Evolutionary conservation across 257 asterid genomes (phyloP).

Genomic region (Fraxinus quadrangulata): DNA sequence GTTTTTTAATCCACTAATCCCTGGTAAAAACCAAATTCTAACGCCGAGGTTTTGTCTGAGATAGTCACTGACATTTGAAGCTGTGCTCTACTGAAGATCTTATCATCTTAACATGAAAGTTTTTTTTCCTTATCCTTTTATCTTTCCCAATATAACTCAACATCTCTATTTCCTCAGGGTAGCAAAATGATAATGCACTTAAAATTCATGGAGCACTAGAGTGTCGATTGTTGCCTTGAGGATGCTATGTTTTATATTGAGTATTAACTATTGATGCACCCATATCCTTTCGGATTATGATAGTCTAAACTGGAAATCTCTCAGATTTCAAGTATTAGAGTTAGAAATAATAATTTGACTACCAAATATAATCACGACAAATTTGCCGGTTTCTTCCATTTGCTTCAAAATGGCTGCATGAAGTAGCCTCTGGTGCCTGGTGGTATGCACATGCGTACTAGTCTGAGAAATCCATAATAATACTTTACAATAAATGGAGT

Average conservation of each 20-base stretch:
- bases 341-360: neutral
- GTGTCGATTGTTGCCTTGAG: neutral
- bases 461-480: slow-evolving; percentile 2
- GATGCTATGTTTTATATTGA: neutral
- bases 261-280: neutral
- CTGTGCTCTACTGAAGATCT: neutral
- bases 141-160: neutral
- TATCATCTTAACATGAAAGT: neutral
- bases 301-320: neutral
- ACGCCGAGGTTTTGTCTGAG: neutral
- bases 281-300: neutral
- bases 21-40: neutral
- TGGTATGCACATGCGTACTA: neutral
- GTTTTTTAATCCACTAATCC: neutral
- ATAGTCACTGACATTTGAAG: neutral
- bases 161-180: neutral
- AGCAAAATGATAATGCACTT: neutral
- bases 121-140: neutral
- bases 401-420: neutral
- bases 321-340: neutral
- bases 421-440: slow-evolving; percentile 1
- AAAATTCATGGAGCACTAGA: neutral
- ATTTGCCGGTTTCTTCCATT: neutral
- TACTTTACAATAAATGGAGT: neutral
- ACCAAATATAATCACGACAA: neutral